Percentiles rank a stretch among this genome's conserved stretches.
phyloP scores from a whole-genome alignment of 768 basidiomycete genomes.

The Podaxis pistillaris region DNA sequence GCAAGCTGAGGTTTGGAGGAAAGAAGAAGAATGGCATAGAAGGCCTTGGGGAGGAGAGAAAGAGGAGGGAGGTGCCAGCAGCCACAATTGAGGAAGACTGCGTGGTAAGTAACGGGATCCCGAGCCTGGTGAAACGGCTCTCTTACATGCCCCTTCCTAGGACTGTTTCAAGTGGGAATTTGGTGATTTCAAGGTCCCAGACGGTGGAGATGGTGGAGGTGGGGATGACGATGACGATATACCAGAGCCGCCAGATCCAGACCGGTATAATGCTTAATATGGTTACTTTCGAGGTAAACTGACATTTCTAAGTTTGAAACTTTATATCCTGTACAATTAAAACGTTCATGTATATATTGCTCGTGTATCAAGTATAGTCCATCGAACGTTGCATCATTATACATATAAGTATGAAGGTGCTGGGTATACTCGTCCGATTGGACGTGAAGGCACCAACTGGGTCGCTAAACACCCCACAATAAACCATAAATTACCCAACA shows the following conservation, averaged over 20 bases:
- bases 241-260: constrained; percentile 5
- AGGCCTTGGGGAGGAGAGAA: constrained; percentile 15
- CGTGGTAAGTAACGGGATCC: constrained; percentile 36
- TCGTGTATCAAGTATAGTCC: neutral
- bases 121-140: neutral
- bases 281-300: neutral
- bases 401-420: neutral
- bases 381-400: neutral
- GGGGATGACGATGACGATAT: constrained; percentile 4
- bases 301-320: neutral
- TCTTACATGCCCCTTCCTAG: constrained; percentile 31
- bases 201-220: neutral
- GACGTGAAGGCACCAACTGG: neutral
- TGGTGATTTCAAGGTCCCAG: constrained; percentile 34
- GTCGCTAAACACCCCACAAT: neutral
- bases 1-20: constrained; percentile 14
- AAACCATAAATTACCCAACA: neutral
- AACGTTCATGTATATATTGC: neutral
- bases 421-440: neutral
- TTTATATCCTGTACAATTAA: neutral
- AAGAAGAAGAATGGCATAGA: constrained; percentile 32
- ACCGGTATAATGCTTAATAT: neutral
- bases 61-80: constrained; percentile 47
- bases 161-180: constrained; percentile 84
- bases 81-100: constrained; percentile 67